Conservation (phyloP, 1,284 basidiomycete genomes). For the Moniliophthora roreri region DNA sequence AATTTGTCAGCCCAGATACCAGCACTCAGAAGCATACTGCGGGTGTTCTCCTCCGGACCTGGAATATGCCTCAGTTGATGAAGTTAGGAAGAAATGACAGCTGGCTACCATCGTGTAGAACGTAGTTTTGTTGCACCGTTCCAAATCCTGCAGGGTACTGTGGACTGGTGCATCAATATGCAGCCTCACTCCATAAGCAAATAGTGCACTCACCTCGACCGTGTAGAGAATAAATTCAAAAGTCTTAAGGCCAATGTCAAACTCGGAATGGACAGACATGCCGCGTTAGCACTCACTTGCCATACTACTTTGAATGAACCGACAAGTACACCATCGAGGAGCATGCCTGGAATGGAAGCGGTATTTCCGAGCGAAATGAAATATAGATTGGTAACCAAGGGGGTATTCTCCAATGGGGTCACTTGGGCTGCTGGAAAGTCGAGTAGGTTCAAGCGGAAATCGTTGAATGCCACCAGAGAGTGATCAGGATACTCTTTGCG, state of each 20-base stretch:
- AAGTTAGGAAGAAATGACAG: neutral
- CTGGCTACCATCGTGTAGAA: slow-evolving; percentile 52
- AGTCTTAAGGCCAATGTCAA: slow-evolving; percentile 21
- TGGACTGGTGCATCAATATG: slow-evolving; percentile 3
- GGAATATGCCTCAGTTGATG: neutral
- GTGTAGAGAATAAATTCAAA: slow-evolving; percentile 43
- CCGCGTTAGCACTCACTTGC: slow-evolving; percentile 40
- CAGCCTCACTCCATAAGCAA: neutral
- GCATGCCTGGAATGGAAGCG: slow-evolving; percentile 47
- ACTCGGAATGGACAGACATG: neutral
- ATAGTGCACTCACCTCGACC: slow-evolving; percentile 34
- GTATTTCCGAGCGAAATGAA: slow-evolving; percentile 49
- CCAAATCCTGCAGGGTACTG: slow-evolving; percentile 47
- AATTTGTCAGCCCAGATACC: slow-evolving; percentile 52
- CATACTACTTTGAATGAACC: slow-evolving; percentile 58
- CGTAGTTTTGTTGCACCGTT: slow-evolving; percentile 37
- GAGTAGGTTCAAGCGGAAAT: slow-evolving; percentile 46
- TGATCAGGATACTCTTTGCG: slow-evolving; percentile 61
- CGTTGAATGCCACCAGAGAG: slow-evolving; percentile 54
- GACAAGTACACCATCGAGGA: slow-evolving; percentile 51
- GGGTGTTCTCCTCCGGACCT: slow-evolving; percentile 53
- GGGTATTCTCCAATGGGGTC: slow-evolving; percentile 46
- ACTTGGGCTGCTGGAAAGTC: slow-evolving; percentile 48
- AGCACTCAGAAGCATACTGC: slow-evolving; percentile 53
- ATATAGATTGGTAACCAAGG: slow-evolving; percentile 45